phyloP scores from a whole-genome alignment of 257 asterid species.

The Nicotiana benthamiana region DNA sequence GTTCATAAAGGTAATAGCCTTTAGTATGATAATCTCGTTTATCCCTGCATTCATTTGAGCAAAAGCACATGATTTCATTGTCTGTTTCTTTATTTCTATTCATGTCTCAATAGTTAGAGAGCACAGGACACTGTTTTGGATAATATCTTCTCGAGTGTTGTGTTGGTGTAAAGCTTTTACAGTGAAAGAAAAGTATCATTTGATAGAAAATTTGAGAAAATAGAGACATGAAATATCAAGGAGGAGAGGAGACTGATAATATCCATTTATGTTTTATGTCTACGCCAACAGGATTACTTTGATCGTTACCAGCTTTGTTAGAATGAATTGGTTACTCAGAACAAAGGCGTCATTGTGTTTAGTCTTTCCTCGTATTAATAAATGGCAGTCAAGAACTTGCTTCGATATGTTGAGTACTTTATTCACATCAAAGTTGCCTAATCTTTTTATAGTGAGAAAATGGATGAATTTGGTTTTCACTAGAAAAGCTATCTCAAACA shows the following conservation, averaged over 20 bases:
- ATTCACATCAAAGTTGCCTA: background rate
- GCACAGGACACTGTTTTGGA: background rate
- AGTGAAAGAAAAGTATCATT: background rate
- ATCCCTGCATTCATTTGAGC: background rate
- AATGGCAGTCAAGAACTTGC: background rate
- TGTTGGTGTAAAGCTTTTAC: background rate
- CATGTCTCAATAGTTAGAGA: background rate
- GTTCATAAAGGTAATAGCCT: constrained; percentile 73
- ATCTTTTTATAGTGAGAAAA: background rate
- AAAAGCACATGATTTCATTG: background rate
- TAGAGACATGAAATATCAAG: background rate
- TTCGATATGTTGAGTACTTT: background rate
- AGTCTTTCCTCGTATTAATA: background rate
- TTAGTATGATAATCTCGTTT: background rate
- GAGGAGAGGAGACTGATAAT: background rate
- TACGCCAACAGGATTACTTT: background rate
- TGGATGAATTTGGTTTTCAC: background rate
- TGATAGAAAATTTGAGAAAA: background rate
- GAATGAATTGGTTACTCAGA: background rate
- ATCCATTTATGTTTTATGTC: background rate
- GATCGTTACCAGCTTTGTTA: background rate
- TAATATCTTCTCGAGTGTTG: background rate
- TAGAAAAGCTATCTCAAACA: background rate
- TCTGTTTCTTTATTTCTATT: background rate
- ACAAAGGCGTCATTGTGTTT: background rate